Conservation (phyloP, 2,329 filamentous ascomycete species). For the Thermomyces lanuginosus region DNA sequence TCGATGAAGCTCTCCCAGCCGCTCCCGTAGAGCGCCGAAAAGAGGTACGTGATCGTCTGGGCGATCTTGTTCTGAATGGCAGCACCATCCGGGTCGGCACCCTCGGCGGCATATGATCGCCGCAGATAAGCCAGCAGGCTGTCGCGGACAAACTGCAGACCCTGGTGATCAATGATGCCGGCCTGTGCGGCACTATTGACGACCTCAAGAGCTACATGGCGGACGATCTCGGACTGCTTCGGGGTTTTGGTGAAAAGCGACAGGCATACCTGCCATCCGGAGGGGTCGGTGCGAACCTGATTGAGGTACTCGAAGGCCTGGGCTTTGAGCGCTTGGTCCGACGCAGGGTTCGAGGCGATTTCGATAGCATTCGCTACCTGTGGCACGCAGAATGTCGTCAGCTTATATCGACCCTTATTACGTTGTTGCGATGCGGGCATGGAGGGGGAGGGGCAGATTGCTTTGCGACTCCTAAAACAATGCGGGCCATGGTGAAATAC, state of each 20-base stretch:
- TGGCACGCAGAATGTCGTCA: slow-evolving; percentile 2
- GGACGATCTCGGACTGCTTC: slow-evolving; percentile 63
- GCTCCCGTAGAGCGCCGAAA: slow-evolving; percentile 68
- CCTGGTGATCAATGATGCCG: slow-evolving; percentile 55
- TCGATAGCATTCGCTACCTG: slow-evolving; percentile 90
- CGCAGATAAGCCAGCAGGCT: slow-evolving; percentile 67
- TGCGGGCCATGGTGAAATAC: too few species aligned
- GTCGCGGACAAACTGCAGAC: slow-evolving; percentile 61
- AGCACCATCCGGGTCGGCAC: slow-evolving; percentile 47
- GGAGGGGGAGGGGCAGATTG: slow-evolving; percentile 10
- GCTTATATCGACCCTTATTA: too few species aligned
- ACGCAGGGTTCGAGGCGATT: slow-evolving; percentile 72
- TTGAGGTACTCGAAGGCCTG: slow-evolving; percentile 52
- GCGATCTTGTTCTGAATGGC: slow-evolving; percentile 92
- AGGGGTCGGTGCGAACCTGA: slow-evolving; percentile 64
- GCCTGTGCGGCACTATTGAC: slow-evolving; percentile 82
- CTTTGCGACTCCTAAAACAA: slow-evolving; percentile 4
- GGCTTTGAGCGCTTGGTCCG: slow-evolving; percentile 56
- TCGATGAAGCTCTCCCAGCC: slow-evolving; percentile 85
- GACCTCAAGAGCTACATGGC: slow-evolving; percentile 77
- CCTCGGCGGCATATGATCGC: slow-evolving; percentile 49
- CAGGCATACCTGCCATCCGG: slow-evolving; percentile 82
- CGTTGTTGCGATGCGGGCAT: neutral
- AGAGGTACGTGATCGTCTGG: slow-evolving; percentile 87
- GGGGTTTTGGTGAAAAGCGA: slow-evolving; percentile 68